These are phyloP conservation scores for Mycena vulgaris DNA, from an alignment of 768 basidiomycete genomes.

Conservation along the genomic window DNA sequence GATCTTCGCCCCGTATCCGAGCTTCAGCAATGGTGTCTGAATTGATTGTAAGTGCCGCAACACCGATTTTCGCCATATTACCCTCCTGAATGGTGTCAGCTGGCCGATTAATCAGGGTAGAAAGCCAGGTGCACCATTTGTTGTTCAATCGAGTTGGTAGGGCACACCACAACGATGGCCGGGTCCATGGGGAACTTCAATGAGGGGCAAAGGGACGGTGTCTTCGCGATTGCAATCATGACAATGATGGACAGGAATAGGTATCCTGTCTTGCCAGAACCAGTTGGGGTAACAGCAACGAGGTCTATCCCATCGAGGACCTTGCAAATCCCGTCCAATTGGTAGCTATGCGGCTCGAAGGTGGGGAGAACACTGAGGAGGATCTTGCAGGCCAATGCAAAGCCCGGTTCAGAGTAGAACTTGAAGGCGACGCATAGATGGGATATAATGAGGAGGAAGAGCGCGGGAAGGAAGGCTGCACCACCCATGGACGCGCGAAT, in stretches of 20 bases:
- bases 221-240: background rate
- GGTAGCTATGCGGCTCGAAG: background rate
- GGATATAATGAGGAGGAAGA: no score
- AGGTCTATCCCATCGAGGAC: slow-evolving; percentile 1
- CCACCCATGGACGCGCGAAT: no score
- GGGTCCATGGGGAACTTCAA: background rate
- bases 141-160: slow-evolving; percentile 1
- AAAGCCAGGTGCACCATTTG: background rate
- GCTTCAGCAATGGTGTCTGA: slow-evolving; percentile 32
- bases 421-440: no score
- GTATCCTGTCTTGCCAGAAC: slow-evolving; percentile 1
- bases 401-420: background rate
- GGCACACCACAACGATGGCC: background rate
- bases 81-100: background rate
- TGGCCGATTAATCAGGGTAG: background rate
- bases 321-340: slow-evolving; percentile 6
- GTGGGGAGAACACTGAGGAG: background rate
- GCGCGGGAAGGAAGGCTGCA: no score
- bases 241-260: background rate
- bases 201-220: background rate
- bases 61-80: slow-evolving; percentile 30
- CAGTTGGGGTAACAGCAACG: background rate
- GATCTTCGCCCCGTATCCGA: slow-evolving; percentile 29
- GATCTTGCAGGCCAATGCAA: background rate
- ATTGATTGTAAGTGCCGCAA: slow-evolving; percentile 42